Conservation (phyloP, 805 yeast genomes). For the Kazachstania viticola region DNA sequence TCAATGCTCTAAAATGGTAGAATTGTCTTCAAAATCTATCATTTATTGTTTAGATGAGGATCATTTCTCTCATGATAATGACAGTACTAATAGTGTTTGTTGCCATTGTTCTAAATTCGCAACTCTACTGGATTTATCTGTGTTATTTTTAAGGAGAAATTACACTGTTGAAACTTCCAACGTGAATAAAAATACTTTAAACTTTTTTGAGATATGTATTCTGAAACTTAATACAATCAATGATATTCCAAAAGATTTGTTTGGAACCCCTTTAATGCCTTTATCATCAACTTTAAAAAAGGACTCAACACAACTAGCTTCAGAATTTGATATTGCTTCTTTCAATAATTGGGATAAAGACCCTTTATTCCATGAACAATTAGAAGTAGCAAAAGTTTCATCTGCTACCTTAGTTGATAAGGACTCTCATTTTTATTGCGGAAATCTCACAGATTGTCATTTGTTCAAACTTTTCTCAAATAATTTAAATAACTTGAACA, state of each 20-base stretch:
- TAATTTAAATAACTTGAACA: conserved; percentile 2
- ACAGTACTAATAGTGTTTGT: conserved; percentile 14
- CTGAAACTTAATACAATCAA: conserved; percentile 5
- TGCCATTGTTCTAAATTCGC: conserved; percentile 19
- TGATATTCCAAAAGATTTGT: conserved; percentile 14
- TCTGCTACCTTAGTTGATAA: conserved; percentile 49
- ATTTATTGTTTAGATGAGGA: conserved; percentile 53
- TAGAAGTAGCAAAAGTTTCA: conserved; percentile 79
- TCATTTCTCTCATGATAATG: conserved; percentile 10
- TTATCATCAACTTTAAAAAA: conserved; percentile 6
- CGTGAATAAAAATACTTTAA: background rate
- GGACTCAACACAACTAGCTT: conserved; percentile 15
- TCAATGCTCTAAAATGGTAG: conserved; percentile 64
- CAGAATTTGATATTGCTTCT: conserved; percentile 30
- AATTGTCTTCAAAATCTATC: conserved; percentile 61
- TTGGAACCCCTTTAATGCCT: conserved; percentile 17
- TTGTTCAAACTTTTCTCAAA: conserved; percentile 15
- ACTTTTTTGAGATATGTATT: conserved; percentile 6
- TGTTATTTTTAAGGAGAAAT: conserved; percentile 18
- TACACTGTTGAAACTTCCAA: too few species aligned
- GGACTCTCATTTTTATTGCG: conserved; percentile 54
- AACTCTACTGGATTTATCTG: conserved; percentile 35
- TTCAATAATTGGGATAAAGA: conserved; percentile 58
- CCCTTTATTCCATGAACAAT: conserved; percentile 57
- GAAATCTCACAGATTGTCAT: conserved; percentile 68